A percentile compares a stretch with the other conserved stretches of the same genome.
Conservation (phyloP, 108 stramenopile genomes). For the Chaetoceros muelleri region DNA sequence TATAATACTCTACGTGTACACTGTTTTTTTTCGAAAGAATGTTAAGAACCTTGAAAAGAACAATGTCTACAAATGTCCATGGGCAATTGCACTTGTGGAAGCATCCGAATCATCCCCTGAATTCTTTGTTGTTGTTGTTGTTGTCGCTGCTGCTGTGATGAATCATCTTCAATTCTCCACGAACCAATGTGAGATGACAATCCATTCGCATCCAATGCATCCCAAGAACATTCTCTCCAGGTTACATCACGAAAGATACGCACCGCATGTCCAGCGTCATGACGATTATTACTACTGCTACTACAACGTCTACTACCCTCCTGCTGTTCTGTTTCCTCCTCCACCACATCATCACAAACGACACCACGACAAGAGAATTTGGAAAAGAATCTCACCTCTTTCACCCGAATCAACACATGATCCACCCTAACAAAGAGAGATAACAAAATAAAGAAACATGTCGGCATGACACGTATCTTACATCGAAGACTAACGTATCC, state of each 20-base stretch:
- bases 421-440: constrained; percentile 55
- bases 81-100: background rate
- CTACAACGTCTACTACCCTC: background rate
- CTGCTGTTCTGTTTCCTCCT: background rate
- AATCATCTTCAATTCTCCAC: constrained; percentile 27
- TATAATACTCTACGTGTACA: no score
- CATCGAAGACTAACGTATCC: constrained; percentile 44
- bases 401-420: constrained; percentile 43
- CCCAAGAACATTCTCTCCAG: constrained; percentile 67
- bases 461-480: constrained; percentile 72
- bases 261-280: no score
- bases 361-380: constrained; percentile 8
- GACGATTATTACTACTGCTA: background rate
- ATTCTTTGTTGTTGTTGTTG: background rate
- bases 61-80: no score
- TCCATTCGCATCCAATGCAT: constrained; percentile 23
- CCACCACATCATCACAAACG: background rate
- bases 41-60: no score
- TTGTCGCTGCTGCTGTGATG: background rate
- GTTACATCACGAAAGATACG: constrained; percentile 52
- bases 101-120: background rate
- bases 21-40: no score
- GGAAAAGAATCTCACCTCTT: constrained; percentile 45
- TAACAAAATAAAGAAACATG: constrained; percentile 41
- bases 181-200: constrained; percentile 39